Evolutionary conservation across 371 early-diverging fungal genomes (phyloP), one percentile per base, ranked within the genome.

Genomic region (Rhizopus arrhizus): DNA sequence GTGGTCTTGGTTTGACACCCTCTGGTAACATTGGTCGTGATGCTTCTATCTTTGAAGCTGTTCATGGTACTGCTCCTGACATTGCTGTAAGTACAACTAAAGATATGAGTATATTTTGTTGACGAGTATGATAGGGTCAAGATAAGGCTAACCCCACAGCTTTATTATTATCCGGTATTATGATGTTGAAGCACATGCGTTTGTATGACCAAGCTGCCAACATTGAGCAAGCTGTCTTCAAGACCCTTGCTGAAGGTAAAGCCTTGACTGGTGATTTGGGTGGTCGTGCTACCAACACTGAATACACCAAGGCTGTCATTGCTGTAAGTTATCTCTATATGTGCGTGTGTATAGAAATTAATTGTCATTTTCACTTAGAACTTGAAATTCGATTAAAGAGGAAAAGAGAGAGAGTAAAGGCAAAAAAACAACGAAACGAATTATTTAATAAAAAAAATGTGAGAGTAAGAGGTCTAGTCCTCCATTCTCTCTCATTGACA

Each of bases 11-110:
- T 49, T 81, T 98, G 70, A 97, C 98, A 13, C 98, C 98, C 51
- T 93, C 93, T 49, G 98, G 98, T 58, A 98, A 98, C 90, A 97
- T 98, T 85, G 97, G 98, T 65, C 89, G 86, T 56, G 92, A 95
- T 71, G 97, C 96, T 57, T 90, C 91, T 68, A 96, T 98, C 88
- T 98, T 98, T 64, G 98, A 98, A 80, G 86, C 90, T 45, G 98
- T 97, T 48, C 98, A 98, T 83, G 98, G 98, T 61, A 98, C 97
- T 55, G 98, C 97, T 47, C 98, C 98, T 55, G 97, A 97, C 81
- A 98, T 98, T 78, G 98, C 97, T 61, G 96, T 70, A 70, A 65
- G 70, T 67, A 22, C 22, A 22, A 22, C 15, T 8, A 43, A n/a
- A 43, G 4, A 43, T 6, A 28, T 22, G 22, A 22, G 22, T 22